Conservation (phyloP, 768 basidiomycete genomes). For the Pisolithus albus region DNA sequence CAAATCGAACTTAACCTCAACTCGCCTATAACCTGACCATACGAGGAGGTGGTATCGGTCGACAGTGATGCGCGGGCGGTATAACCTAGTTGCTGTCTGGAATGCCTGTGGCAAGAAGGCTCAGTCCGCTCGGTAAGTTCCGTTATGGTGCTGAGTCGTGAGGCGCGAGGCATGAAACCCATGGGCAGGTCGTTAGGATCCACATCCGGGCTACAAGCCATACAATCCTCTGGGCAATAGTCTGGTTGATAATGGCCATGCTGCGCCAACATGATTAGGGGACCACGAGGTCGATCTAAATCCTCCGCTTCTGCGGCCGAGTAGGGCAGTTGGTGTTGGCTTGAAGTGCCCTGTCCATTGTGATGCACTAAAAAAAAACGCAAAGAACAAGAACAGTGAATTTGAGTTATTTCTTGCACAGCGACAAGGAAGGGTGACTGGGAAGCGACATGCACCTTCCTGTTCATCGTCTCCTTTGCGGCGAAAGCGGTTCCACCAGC, state of each 20-base stretch:
- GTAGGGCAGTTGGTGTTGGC: constrained; percentile 5
- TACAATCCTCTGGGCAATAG: constrained; percentile 18
- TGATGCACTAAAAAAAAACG: constrained; percentile 15
- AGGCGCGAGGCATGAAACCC: constrained; percentile 26
- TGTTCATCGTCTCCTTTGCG: constrained; percentile 32
- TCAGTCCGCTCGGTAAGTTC: constrained; percentile 65
- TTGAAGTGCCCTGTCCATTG: constrained; percentile 9
- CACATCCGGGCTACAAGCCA: constrained; percentile 17
- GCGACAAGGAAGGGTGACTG: constrained; percentile 23
- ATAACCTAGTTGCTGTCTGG: constrained; percentile 34
- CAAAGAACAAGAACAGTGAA: constrained; percentile 16
- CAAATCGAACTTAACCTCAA: background rate
- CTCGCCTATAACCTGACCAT: constrained; percentile 58
- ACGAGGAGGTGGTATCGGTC: constrained; percentile 44
- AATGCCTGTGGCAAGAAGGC: constrained; percentile 42
- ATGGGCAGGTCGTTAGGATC: constrained; percentile 26
- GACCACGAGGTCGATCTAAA: constrained; percentile 41
- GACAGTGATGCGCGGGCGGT: constrained; percentile 33
- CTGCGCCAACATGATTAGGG: constrained; percentile 56
- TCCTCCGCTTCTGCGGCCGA: constrained; percentile 19
- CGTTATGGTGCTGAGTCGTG: constrained; percentile 56
- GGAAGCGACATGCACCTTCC: constrained; percentile 52
- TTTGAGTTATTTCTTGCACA: constrained; percentile 7
- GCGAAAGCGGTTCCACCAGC: constrained; percentile 31
- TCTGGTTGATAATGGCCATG: constrained; percentile 37